Base-by-base conservation (phyloP, 2,329 filamentous ascomycete species). In the Aureobasidium vineae region DNA sequence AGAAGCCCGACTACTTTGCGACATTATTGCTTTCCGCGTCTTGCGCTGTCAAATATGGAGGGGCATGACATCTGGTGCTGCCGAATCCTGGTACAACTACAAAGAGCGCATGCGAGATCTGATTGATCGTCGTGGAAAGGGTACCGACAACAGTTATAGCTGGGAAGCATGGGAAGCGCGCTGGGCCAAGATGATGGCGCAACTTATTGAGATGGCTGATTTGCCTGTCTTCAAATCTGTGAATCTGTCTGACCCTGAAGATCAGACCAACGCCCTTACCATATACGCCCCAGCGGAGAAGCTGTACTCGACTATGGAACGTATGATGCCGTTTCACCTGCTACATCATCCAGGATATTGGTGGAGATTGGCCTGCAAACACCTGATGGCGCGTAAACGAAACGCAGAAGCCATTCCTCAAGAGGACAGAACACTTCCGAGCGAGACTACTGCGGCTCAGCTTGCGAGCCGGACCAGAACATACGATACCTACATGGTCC, bases 141-240 rank as follows among this genome's bases (percentile, higher is more conserved):
- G 94, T 0, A 92, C 91, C 2, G 86, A 87, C 38, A 96, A 91
- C 70, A 57, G 64, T 33, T 98, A 98, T 75, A 91, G 92, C 6
- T 98, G 93, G 91, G 86, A 92, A 73, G 93, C 94, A 1, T 99
- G 94, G 93, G 90, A 97, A 78, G 88, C 91, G 47, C 85, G 90
- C 66, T 89, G 86, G 87, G 83, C 85, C 19, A 79, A 81, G 68
- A 77, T 84, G 33, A 88, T 89, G 84, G 85, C 84, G 4, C 79
- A 89, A 68, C 76, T 87, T 5, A 82, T 88, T 21, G 79, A 80
- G 52, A 79, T 81, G 60, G 81, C 84, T 28, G 79, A 82, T 21
- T 71, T 86, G 21, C 80, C 82, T 5, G 71, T 77, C 0, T 80
- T 85, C 68, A 74, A 74, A 23, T 11, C 57, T 1, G 52, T 47